Conservation (phyloP, 805 yeast genomes). For the Starmera pachycereana region DNA sequence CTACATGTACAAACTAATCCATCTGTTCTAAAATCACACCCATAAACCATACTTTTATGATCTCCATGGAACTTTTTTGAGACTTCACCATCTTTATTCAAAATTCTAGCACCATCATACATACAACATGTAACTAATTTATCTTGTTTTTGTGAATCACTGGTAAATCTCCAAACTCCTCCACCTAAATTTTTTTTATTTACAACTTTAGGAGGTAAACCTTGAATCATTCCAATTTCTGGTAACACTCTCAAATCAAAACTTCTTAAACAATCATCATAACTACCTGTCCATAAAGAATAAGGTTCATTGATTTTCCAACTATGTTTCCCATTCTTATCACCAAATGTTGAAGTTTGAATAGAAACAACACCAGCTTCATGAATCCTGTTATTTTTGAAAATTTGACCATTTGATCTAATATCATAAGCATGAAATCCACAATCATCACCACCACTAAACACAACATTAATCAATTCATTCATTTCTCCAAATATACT, state of each 20-base stretch:
- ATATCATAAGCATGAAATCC: slow-evolving; percentile 65
- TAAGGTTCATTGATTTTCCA: slow-evolving; percentile 38
- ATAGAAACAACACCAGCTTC: slow-evolving; percentile 89
- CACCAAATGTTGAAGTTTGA: slow-evolving; percentile 39
- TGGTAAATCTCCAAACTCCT: slow-evolving; percentile 90
- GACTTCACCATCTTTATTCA: slow-evolving; percentile 28
- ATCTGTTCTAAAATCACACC: slow-evolving; percentile 62
- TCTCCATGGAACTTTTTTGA: slow-evolving; percentile 45
- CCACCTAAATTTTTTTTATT: slow-evolving; percentile 59
- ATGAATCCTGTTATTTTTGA: slow-evolving; percentile 47
- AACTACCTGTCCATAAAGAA: slow-evolving; percentile 77
- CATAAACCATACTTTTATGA: slow-evolving; percentile 91
- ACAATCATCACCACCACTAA: slow-evolving; percentile 90
- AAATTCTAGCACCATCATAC: slow-evolving; percentile 86
- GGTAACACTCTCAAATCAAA: slow-evolving; percentile 57
- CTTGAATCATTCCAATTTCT: slow-evolving; percentile 28
- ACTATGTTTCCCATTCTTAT: slow-evolving; percentile 16
- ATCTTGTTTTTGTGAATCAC: slow-evolving; percentile 33
- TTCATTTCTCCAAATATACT: slow-evolving; percentile 56
- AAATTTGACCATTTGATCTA: slow-evolving; percentile 26
- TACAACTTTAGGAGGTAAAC: slow-evolving; percentile 40
- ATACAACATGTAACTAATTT: slow-evolving; percentile 76
- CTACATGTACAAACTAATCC: slow-evolving; percentile 68
- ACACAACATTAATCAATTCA: slow-evolving; percentile 45
- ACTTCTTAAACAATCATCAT: slow-evolving; percentile 68